Evolutionary conservation across 768 basidiomycete species (phyloP).

Genomic region (Coprinopsis cinerea): DNA sequence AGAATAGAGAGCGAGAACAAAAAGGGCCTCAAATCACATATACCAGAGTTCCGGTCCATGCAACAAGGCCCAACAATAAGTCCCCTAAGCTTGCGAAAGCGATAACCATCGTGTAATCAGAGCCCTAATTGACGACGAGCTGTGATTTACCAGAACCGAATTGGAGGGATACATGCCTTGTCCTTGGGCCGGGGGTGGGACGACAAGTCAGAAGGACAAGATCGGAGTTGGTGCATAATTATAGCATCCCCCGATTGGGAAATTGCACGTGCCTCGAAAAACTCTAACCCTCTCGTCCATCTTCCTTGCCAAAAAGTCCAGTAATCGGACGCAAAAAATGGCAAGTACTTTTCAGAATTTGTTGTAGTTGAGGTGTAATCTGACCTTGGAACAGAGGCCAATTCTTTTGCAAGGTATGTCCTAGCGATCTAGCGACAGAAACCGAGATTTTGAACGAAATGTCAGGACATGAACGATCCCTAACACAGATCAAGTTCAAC

Average conservation of each 20-base stretch:
- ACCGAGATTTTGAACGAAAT: slow-evolving; percentile 14
- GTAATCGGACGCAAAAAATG: slow-evolving; percentile 26
- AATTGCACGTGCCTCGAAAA: slow-evolving; percentile 20
- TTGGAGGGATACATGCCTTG: no score
- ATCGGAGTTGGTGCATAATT: slow-evolving; percentile 2
- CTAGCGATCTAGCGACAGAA: not conserved
- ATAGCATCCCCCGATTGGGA: slow-evolving; percentile 5
- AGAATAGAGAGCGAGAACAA: not conserved
- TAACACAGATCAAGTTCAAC: slow-evolving; percentile 98
- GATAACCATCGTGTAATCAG: no score
- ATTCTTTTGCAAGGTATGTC: slow-evolving; percentile 64
- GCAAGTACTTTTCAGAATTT: slow-evolving; percentile 17
- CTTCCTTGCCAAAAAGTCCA: slow-evolving; percentile 6
- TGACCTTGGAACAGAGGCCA: slow-evolving; percentile 44
- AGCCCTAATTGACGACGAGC: no score
- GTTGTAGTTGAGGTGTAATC: not conserved
- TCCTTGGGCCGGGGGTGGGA: no score
- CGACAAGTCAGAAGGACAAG: not conserved
- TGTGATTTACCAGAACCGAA: no score
- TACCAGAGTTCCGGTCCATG: not conserved
- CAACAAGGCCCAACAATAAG: no score
- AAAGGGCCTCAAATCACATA: not conserved
- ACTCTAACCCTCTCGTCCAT: slow-evolving; percentile 15
- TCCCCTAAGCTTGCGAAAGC: no score
- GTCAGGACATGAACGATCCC: slow-evolving; percentile 90